These are phyloP conservation scores for Podosphaera xanthii DNA, from an alignment of 2,329 filamentous ascomycete species.

Conservation along the genomic window DNA sequence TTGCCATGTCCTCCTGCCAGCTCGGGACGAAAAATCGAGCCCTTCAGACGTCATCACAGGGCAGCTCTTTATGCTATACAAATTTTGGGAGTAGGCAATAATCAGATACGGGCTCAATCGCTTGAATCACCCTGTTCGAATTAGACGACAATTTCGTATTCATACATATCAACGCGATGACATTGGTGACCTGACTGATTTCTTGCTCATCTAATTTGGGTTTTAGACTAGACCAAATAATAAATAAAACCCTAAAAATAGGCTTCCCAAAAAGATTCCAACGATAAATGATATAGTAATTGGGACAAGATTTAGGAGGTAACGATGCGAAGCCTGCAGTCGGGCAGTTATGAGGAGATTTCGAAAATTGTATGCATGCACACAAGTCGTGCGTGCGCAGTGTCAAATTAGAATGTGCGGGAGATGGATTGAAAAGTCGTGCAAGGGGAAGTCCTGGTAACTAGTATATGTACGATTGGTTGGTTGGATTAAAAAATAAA, in stretches of 20 bases:
- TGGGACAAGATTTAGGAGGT: background rate
- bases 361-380: background rate
- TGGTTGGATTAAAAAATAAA: background rate
- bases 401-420: background rate
- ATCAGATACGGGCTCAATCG: background rate
- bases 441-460: background rate
- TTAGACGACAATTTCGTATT: background rate
- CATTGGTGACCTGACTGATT: background rate
- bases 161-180: background rate
- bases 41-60: background rate
- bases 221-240: background rate
- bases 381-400: background rate
- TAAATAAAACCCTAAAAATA: background rate
- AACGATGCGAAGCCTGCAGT: background rate
- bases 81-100: background rate
- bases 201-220: background rate
- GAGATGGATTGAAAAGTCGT: background rate
- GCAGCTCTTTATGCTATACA: background rate
- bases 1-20: background rate
- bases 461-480: background rate
- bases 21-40: background rate
- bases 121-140: background rate
- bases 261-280: background rate
- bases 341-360: background rate
- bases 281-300: background rate